Evolutionary conservation across 371 early-diverging fungal species (phyloP).

Genomic region (Catenaria anguillulae): DNA sequence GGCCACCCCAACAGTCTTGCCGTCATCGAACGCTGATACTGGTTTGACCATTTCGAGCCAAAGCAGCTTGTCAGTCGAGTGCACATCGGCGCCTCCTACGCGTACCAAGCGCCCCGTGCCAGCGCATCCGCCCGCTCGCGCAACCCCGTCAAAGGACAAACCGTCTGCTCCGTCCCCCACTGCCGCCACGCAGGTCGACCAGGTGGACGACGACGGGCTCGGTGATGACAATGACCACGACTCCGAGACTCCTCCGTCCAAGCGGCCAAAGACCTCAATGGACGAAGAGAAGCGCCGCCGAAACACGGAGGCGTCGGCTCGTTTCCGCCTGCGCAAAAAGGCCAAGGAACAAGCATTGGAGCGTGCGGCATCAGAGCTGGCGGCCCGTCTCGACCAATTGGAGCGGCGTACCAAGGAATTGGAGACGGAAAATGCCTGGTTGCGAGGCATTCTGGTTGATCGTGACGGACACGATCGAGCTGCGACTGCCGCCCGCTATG

Average conservation of each 20-base stretch:
- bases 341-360: slow-evolving; percentile 71
- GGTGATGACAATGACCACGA: background rate
- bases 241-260: background rate
- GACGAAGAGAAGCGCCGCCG: background rate
- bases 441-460: slow-evolving; percentile 65
- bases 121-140: background rate
- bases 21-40: no score
- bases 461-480: background rate
- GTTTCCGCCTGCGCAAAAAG: slow-evolving; percentile 92
- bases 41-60: no score
- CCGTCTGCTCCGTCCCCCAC: background rate
- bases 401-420: slow-evolving; percentile 60
- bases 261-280: background rate
- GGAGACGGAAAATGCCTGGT: slow-evolving; percentile 79
- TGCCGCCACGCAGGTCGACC: background rate
- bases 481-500: background rate
- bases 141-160: no score
- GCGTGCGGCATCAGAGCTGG: slow-evolving; percentile 64
- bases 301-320: slow-evolving; percentile 8
- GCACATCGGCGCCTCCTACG: no score
- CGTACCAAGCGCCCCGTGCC: no score
- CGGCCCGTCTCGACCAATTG: slow-evolving; percentile 48
- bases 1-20: no score
- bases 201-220: background rate
- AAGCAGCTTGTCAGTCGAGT: no score